Evolutionary conservation across 768 basidiomycete species (phyloP), one percentile per base, ranked within the genome.

Genomic region (Cystofilobasidium bisporidii): DNA sequence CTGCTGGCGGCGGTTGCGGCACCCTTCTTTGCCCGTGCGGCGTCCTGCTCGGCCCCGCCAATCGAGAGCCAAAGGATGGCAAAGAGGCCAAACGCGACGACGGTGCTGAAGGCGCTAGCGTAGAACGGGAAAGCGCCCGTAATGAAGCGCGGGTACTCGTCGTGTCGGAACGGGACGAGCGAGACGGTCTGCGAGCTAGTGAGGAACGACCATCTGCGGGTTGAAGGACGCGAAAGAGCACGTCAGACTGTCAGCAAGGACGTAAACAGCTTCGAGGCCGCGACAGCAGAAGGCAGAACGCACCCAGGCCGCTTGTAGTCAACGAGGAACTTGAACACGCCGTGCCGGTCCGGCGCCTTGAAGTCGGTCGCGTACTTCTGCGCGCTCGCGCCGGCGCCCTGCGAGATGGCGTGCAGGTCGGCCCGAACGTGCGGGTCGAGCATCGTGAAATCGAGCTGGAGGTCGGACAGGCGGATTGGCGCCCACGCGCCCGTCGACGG

Each of bases 391-490:
- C 48, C 38, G 24, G 59, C 30, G 9, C 68, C 63, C 0, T 82
- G 82, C 5, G 79, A 63, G 12, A 85, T 83, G 15, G 87, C 81
- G 15, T 77, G 80, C 14, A 99, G 81, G 10, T 87, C 79, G 18
- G 86, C 90, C 41, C 96, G 89, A 69, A 98, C 80, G 77, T 96
- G 92, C 0, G 96, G 96, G 76, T 99, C 96, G 47, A 99, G 85
- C 96, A 99, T 99, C 26, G 91, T 94, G 76, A 98, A 97, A 72
- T 94, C 93, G 61, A 98, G 81, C 73, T 97, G 94, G 33, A 98
- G 75, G 75, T 98, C 96, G 15, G 79, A 76, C 61, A 91, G 76
- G 38, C 81, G 83, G 75, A 85, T 86, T 0, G 90, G 86, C 61
- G 79, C 79, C 91, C 91, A 97, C 17, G 75, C 76, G 75, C 72